Evolutionary conservation across 257 asterid species (phyloP).

Genomic region (Scutellaria baicalensis): DNA sequence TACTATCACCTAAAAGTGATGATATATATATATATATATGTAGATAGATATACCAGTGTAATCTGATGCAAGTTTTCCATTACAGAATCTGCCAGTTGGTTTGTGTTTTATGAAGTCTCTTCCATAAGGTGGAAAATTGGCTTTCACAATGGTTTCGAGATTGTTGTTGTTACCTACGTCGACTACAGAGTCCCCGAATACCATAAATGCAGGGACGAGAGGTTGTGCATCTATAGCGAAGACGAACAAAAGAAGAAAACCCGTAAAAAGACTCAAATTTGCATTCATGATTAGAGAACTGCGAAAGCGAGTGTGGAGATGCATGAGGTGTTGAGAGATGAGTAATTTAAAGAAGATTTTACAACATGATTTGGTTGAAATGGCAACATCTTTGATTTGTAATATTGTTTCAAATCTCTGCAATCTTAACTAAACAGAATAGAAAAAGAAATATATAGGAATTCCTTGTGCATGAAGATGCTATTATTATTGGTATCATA

Average conservation of each 20-base stretch:
- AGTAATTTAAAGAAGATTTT: slow-evolving; percentile 18
- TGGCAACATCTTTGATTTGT: slow-evolving; percentile 27
- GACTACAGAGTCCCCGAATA: slow-evolving; percentile 71
- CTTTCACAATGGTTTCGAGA: slow-evolving; percentile 63
- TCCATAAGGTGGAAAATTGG: slow-evolving; percentile 82
- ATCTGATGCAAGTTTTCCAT: slow-evolving; percentile 85
- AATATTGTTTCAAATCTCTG: slow-evolving; percentile 9
- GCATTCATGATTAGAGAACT: background rate
- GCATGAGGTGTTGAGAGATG: background rate
- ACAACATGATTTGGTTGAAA: slow-evolving; percentile 26
- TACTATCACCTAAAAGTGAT: background rate
- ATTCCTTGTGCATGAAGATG: slow-evolving; percentile 17
- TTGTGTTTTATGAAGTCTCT: slow-evolving; percentile 54
- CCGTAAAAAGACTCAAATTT: slow-evolving; percentile 1
- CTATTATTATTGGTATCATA: background rate
- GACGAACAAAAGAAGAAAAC: background rate
- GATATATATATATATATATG: too few species aligned
- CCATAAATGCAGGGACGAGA: slow-evolving; percentile 58
- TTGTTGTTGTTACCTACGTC: slow-evolving; percentile 80
- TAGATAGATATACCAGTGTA: slow-evolving; percentile 44
- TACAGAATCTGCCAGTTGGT: slow-evolving; percentile 80
- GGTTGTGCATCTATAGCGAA: slow-evolving; percentile 36
- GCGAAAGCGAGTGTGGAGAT: background rate
- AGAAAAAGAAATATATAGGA: background rate
- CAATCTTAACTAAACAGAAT: slow-evolving; percentile 20